A percentile compares a stretch with the other conserved stretches of the same genome.
Conservation (phyloP, 352 stramenopile genomes). For the Phytophthora meadii region DNA sequence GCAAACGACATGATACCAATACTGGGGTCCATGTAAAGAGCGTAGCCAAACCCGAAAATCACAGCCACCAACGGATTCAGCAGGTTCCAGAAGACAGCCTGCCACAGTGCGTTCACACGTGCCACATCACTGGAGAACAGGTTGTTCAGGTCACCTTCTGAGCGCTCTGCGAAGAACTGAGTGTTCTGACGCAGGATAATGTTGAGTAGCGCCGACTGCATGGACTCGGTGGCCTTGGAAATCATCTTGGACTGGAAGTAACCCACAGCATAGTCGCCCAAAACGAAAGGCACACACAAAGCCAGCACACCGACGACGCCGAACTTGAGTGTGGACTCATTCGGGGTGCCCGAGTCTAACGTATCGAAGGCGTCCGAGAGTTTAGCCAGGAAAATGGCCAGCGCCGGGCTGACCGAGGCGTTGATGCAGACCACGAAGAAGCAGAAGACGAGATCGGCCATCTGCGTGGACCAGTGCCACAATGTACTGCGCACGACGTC, state of each 20-base stretch:
- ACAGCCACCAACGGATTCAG: conserved; percentile 84
- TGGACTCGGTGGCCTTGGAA: conserved; percentile 81
- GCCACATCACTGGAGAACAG: conserved; percentile 88
- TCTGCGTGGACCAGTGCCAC: conserved; percentile 89
- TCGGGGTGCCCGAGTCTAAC: conserved; percentile 39
- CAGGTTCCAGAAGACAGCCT: conserved; percentile 90
- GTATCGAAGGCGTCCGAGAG: conserved; percentile 81
- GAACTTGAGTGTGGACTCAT: conserved; percentile 66
- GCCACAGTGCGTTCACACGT: conserved; percentile 86
- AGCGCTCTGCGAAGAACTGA: conserved; percentile 84
- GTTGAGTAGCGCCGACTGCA: conserved; percentile 76
- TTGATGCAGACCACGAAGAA: conserved; percentile 88
- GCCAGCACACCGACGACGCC: conserved; percentile 80
- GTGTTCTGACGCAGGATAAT: conserved; percentile 86
- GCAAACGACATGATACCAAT: conserved; percentile 87
- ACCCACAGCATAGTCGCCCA: conserved; percentile 87
- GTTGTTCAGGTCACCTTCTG: conserved; percentile 90
- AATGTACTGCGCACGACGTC: conserved; percentile 85
- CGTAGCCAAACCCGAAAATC: conserved; percentile 86
- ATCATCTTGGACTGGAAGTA: conserved; percentile 94
- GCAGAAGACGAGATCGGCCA: conserved; percentile 70
- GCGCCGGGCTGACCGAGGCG: conserved; percentile 76
- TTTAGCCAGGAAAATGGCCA: conserved; percentile 77
- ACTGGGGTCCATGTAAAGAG: conserved; percentile 81
- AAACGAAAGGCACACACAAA: conserved; percentile 83